Percentiles rank a stretch among this genome's conserved stretches.
Evolutionary conservation across 2,329 filamentous ascomycete genomes (phyloP).

Genomic region (Fusarium tanahbumbuense): DNA sequence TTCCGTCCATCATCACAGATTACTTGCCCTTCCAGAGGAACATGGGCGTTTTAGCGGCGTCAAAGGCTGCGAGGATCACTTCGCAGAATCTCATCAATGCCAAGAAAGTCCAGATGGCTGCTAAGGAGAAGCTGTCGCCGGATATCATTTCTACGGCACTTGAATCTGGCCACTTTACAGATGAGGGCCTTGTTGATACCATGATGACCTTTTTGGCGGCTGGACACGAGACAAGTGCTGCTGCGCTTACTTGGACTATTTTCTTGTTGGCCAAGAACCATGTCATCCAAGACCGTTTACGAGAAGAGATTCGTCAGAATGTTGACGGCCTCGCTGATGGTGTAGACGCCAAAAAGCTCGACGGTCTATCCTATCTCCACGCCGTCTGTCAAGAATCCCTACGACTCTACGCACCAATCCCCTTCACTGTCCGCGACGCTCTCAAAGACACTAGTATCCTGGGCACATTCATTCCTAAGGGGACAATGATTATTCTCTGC

Average conservation of each 20-base stretch:
- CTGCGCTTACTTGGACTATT: constrained; percentile 55
- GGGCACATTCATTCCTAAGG: constrained; percentile 51
- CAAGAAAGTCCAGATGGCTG: constrained; percentile 39
- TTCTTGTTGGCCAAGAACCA: constrained; percentile 54
- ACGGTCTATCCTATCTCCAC: constrained; percentile 55
- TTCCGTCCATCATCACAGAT: constrained; percentile 29
- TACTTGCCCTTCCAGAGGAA: constrained; percentile 31
- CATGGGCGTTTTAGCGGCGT: constrained; percentile 28
- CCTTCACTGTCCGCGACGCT: constrained; percentile 49
- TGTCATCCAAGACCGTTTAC: constrained; percentile 52
- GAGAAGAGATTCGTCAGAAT: constrained; percentile 53
- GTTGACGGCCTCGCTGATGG: constrained; percentile 50
- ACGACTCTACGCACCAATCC: constrained; percentile 54
- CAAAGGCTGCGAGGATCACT: constrained; percentile 29
- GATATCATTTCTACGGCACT: constrained; percentile 55
- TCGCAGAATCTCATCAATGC: constrained; percentile 51
- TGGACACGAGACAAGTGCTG: constrained; percentile 60
- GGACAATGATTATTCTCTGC: constrained; percentile 50
- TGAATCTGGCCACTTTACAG: constrained; percentile 43
- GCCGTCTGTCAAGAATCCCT: constrained; percentile 59
- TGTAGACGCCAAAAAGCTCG: constrained; percentile 44
- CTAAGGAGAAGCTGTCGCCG: constrained; percentile 45
- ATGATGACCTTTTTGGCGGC: constrained; percentile 35
- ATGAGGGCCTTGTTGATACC: constrained; percentile 23
- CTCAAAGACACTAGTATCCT: constrained; percentile 49